Evolutionary conservation across 768 basidiomycete species (phyloP).

Genomic region (Kondoa subrosea): DNA sequence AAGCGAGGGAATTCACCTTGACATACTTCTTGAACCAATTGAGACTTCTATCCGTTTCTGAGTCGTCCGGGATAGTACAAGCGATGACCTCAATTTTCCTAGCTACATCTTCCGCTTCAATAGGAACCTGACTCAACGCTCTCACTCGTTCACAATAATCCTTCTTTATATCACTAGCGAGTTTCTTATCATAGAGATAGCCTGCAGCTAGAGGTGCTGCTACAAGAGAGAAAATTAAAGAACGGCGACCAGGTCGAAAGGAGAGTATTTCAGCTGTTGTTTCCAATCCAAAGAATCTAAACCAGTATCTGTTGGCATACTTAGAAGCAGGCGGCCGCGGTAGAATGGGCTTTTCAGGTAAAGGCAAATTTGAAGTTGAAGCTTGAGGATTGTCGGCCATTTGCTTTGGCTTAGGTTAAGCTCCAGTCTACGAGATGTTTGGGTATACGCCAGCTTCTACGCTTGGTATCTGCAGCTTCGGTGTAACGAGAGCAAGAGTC

Average conservation of each 20-base stretch:
- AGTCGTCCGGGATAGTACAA: slow-evolving; percentile 84
- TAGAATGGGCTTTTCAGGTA: background rate
- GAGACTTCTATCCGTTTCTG: slow-evolving; percentile 66
- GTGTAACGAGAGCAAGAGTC: too few species aligned
- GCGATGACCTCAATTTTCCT: slow-evolving; percentile 74
- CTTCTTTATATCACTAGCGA: slow-evolving; percentile 60
- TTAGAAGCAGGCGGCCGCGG: background rate
- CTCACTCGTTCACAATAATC: slow-evolving; percentile 65
- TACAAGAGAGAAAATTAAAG: slow-evolving; percentile 70
- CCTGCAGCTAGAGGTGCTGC: slow-evolving; percentile 52
- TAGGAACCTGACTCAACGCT: slow-evolving; percentile 49
- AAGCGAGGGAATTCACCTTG: slow-evolving; percentile 46
- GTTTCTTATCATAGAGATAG: slow-evolving; percentile 69
- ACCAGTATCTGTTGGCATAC: background rate
- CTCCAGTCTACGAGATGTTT: too few species aligned
- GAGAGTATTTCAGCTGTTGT: background rate
- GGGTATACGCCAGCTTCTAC: too few species aligned
- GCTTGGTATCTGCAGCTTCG: too few species aligned
- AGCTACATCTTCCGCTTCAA: slow-evolving; percentile 45
- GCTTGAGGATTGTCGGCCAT: too few species aligned
- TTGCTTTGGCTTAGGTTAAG: too few species aligned
- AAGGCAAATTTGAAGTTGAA: slow-evolving; percentile 42
- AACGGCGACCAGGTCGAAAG: background rate
- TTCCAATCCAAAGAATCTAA: background rate
- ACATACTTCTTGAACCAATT: slow-evolving; percentile 91